These are phyloP conservation scores for Cyphellophora europaea DNA, from an alignment of 2,329 filamentous ascomycete genomes.

Conservation along the genomic window DNA sequence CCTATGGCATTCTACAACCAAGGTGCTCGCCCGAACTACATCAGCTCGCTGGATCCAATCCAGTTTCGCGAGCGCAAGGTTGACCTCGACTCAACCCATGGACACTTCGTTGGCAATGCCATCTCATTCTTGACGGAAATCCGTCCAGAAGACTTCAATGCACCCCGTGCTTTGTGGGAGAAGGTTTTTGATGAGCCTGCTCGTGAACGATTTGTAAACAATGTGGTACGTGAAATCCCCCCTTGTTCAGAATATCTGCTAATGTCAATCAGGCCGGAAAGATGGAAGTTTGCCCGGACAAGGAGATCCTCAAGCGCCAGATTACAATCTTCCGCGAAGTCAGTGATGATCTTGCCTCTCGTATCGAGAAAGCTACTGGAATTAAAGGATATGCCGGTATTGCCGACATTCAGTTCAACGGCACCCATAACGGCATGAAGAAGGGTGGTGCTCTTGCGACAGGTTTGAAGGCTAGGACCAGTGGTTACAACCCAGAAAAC, in stretches of 20 bases:
- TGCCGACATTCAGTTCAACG: conserved; percentile 46
- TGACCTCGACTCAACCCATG: conserved; percentile 41
- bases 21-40: conserved; percentile 49
- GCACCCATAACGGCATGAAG: conserved; percentile 52
- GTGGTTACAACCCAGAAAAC: conserved; percentile 11
- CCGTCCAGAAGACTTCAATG: conserved; percentile 41
- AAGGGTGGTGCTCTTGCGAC: conserved; percentile 30
- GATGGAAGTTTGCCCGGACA: conserved; percentile 48
- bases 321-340: conserved; percentile 59
- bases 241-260: conserved; percentile 6
- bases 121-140: conserved; percentile 44
- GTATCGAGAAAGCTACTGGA: conserved; percentile 54
- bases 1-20: conserved; percentile 60
- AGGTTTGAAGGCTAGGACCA: neutral
- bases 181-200: conserved; percentile 52
- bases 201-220: conserved; percentile 47
- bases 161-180: conserved; percentile 50
- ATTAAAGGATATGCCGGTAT: conserved; percentile 53
- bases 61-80: conserved; percentile 37
- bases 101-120: conserved; percentile 39
- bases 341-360: conserved; percentile 45
- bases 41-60: conserved; percentile 43
- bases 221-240: too few species aligned
- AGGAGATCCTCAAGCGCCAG: conserved; percentile 55
- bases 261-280: conserved; percentile 50